Conservation (phyloP, 1,284 basidiomycete species). For the Tilletia walkeri region DNA sequence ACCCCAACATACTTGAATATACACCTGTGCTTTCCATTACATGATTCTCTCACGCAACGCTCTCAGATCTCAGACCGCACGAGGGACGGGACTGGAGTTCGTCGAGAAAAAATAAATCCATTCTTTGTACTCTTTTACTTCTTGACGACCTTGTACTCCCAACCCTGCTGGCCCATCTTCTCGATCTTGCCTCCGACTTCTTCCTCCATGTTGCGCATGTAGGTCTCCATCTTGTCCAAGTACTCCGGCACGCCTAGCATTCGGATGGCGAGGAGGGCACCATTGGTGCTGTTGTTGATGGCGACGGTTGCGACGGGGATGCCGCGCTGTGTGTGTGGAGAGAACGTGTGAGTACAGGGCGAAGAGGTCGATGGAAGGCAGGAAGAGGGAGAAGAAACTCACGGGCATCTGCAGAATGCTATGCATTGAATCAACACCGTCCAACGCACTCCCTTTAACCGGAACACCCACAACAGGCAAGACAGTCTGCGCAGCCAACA, state of each 20-base stretch:
- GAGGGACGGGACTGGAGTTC: too few relatives aligned
- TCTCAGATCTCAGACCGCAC: too few relatives aligned
- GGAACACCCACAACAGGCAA: slow-evolving; percentile 95
- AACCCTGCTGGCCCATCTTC: slow-evolving; percentile 73
- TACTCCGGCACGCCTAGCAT: slow-evolving; percentile 73
- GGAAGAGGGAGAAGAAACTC: slow-evolving; percentile 56
- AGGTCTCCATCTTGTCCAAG: slow-evolving; percentile 70
- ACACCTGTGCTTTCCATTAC: too few relatives aligned
- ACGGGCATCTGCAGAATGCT: slow-evolving; percentile 99
- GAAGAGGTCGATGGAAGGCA: slow-evolving; percentile 4
- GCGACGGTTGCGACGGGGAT: slow-evolving; percentile 96
- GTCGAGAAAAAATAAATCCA: too few relatives aligned
- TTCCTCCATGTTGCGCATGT: slow-evolving; percentile 71
- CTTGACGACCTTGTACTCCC: slow-evolving; percentile 63
- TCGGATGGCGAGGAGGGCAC: slow-evolving; percentile 83
- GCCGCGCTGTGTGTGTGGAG: slow-evolving; percentile 66
- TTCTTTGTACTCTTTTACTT: slow-evolving; percentile 27
- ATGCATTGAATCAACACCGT: slow-evolving; percentile 92
- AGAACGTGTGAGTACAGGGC: not conserved
- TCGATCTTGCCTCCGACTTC: slow-evolving; percentile 84
- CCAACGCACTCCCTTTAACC: slow-evolving; percentile 87
- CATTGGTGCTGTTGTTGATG: slow-evolving; percentile 94
- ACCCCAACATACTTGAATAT: too few relatives aligned
- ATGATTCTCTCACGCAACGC: too few relatives aligned
- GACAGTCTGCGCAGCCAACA: slow-evolving; percentile 91